Evolutionary conservation across 306 rosid species (phyloP), one percentile per base, ranked within the genome.

Genomic region (Hippophae gyantsensis): DNA sequence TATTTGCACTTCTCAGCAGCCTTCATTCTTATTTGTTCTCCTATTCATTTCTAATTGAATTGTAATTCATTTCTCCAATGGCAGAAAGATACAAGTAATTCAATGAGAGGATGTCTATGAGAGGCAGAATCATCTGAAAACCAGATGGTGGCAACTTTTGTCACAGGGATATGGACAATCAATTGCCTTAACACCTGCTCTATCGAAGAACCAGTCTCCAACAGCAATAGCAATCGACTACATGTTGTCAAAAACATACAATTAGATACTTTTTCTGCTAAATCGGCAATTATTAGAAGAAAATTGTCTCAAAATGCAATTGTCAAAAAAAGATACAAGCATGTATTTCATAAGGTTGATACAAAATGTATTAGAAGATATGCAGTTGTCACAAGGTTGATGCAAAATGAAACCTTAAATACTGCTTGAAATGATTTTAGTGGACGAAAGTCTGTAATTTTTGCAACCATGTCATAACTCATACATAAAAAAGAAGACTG

Each of bases 151-250:
- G 71, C 99, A 92, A 7, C 86, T 80, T 38, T 74, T 78, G 68
- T 92, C 99, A 27, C 99, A 88, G 54, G 97, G 99, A 65, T 81
- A 88, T 5, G 90, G 94, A 53, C 97, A 92, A 58, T 92, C 99
- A n/a, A 92, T 50, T 52, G 48, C 76, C 86, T 80, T 92, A 47
- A 73, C 80, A 6, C 73, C 70, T 48, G 81, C 78, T 67, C 99
- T 69, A 51, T 88, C 86, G 26, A 85, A 92, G 74, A 78, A 92
- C 99, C 99, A 92, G 61, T 92, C 95, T 61, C 95, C 93, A 14
- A 92, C 99, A 43, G 96, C 97, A 40, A 75, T 26, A 6, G 99
- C 96, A 32, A 92, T 84, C 18, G 83, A 79, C 96, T 92, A 81
- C 85, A 82, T 45, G 41, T 53, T 8, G 2, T 48, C 56, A 27